Evolutionary conservation across 1,284 basidiomycete species (phyloP).

Genomic region (Entoloma clypeatum): DNA sequence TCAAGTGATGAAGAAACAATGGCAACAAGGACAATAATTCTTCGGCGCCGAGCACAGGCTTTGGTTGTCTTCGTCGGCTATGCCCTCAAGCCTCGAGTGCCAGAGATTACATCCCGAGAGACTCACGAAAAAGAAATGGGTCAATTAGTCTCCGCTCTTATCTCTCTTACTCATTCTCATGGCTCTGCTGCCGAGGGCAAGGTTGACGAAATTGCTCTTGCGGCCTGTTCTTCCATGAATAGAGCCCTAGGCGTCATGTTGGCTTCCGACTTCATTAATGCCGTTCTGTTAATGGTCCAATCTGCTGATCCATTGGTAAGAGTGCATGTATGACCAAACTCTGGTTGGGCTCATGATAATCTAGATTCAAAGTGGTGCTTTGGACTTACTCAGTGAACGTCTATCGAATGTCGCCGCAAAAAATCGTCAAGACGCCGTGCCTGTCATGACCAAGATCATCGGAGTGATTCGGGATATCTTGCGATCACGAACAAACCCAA

Average conservation of each 20-base stretch:
- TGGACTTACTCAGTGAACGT: constrained; percentile 64
- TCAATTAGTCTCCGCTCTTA: constrained; percentile 42
- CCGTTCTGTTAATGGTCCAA: constrained; percentile 50
- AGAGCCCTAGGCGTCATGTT: constrained; percentile 58
- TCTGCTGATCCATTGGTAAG: constrained; percentile 46
- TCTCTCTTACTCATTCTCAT: constrained; percentile 38
- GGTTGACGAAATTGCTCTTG: constrained; percentile 41
- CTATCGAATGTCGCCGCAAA: constrained; percentile 58
- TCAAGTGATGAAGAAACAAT: constrained; percentile 54
- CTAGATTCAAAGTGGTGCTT: constrained; percentile 60
- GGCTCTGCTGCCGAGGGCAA: constrained; percentile 31
- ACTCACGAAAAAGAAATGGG: constrained; percentile 29
- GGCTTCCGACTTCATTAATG: constrained; percentile 59
- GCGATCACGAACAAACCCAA: constrained; percentile 34
- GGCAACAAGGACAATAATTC: constrained; percentile 37
- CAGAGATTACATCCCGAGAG: constrained; percentile 18
- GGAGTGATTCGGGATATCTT: constrained; percentile 48
- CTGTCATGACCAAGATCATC: constrained; percentile 50
- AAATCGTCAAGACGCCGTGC: constrained; percentile 50
- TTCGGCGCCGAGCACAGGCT: constrained; percentile 61
- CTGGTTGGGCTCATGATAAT: constrained; percentile 6
- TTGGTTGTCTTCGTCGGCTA: constrained; percentile 59
- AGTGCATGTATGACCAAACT: constrained; percentile 5
- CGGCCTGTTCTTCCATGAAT: constrained; percentile 46
- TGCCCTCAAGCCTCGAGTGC: constrained; percentile 35